Evolutionary conservation across 441 rosid species (phyloP).

Genomic region (Corymbia calophylla): DNA sequence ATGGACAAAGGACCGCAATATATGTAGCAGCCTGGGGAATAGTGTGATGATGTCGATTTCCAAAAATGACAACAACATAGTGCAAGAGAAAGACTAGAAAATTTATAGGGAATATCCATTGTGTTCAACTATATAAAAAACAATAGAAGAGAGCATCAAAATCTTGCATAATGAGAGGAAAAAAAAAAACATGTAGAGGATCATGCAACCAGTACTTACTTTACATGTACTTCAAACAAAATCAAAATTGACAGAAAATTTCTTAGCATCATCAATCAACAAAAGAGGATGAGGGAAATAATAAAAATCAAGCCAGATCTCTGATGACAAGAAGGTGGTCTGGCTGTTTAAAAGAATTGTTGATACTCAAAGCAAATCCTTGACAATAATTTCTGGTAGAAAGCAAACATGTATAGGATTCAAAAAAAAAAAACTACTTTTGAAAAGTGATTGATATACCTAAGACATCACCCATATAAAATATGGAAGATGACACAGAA

Average conservation of each 20-base stretch:
- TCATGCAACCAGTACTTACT: not conserved
- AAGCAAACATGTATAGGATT: not conserved
- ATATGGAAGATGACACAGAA: not conserved
- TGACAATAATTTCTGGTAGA: not conserved
- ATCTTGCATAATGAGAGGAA: not conserved
- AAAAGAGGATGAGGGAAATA: not conserved
- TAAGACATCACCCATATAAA: not conserved
- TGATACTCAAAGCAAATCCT: not conserved
- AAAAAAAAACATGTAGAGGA: not conserved
- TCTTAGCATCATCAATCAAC: not conserved
- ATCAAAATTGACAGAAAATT: not conserved
- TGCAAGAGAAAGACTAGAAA: not conserved
- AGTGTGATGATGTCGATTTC: not conserved
- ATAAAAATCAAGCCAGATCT: not conserved
- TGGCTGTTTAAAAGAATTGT: not conserved
- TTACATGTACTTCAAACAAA: not conserved
- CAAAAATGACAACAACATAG: not conserved
- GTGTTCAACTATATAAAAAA: not conserved
- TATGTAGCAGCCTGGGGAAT: not conserved
- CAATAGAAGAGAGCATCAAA: not conserved
- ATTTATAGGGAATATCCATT: not conserved
- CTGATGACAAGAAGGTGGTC: not conserved
- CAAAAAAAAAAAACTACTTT: not conserved
- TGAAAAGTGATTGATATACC: not conserved
- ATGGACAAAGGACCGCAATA: not conserved